Conservation (phyloP, 2,329 filamentous ascomycete genomes). For the Penicillium janthinellum region DNA sequence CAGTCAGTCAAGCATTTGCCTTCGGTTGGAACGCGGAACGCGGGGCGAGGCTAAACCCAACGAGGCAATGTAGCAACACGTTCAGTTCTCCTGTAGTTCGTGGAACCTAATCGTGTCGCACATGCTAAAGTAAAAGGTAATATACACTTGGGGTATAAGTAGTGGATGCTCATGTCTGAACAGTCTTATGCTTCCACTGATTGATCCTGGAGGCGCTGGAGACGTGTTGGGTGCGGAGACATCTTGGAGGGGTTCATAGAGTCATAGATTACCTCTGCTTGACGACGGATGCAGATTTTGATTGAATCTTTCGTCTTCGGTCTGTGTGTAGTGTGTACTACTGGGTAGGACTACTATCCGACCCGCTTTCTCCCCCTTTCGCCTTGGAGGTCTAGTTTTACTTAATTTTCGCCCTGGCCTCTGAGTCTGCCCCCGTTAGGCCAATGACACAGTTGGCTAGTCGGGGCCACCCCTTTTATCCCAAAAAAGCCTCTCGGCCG, state of each 20-base stretch:
- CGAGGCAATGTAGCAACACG: constrained; percentile 23
- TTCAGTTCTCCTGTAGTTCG: background rate
- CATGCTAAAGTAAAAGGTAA: background rate
- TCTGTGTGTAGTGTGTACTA: no score
- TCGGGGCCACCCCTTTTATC: constrained; percentile 25
- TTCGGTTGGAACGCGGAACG: constrained; percentile 20
- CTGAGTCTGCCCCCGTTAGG: background rate
- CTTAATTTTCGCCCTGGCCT: constrained; percentile 1
- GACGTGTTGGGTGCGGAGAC: background rate
- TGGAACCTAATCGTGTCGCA: background rate
- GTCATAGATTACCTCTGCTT: no score
- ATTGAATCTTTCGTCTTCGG: background rate
- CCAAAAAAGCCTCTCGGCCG: constrained; percentile 28
- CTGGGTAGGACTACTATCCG: background rate
- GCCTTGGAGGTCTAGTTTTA: background rate
- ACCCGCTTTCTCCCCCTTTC: constrained; percentile 21
- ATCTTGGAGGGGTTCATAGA: background rate
- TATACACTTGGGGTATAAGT: background rate
- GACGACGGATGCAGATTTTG: background rate
- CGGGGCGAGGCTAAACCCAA: constrained; percentile 28
- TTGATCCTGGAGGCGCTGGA: background rate
- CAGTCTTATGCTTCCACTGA: background rate
- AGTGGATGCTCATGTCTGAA: background rate
- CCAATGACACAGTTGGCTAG: constrained; percentile 13
- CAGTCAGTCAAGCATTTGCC: background rate